These are phyloP conservation scores for Diaporthe sp. DNA, from an alignment of 2,329 filamentous ascomycete genomes.

Conservation along the genomic window DNA sequence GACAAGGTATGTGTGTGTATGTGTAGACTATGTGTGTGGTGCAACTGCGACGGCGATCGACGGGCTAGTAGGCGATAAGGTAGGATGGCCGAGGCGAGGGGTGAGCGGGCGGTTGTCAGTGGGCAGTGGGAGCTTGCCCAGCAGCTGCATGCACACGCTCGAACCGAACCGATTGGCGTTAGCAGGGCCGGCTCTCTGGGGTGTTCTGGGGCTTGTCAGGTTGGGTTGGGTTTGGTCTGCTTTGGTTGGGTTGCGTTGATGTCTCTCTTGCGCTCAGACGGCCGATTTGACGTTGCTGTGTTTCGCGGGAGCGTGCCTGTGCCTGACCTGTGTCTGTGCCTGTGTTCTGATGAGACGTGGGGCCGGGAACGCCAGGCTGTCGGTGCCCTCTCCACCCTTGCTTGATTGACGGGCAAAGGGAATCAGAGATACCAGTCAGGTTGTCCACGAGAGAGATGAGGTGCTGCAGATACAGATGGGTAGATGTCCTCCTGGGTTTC, in stretches of 20 bases:
- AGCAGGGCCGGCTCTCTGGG: conserved; percentile 16
- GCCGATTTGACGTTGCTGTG: conserved; percentile 32
- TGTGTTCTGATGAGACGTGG: conserved; percentile 33
- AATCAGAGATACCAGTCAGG: neutral
- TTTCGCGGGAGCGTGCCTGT: conserved; percentile 22
- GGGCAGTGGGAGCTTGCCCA: conserved; percentile 30
- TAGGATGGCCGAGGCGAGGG: conserved; percentile 32
- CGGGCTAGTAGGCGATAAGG: conserved; percentile 30
- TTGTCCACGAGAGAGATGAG: neutral
- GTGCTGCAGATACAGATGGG: neutral
- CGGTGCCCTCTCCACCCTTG: conserved; percentile 29
- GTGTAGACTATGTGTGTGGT: conserved; percentile 9
- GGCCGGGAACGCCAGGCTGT: conserved; percentile 28
- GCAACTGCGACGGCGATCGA: conserved; percentile 28
- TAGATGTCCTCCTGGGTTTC: neutral
- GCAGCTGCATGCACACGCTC: conserved; percentile 26
- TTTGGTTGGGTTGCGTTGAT: conserved; percentile 30
- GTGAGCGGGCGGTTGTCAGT: neutral
- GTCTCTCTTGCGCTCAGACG: conserved; percentile 27
- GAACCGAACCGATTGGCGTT: conserved; percentile 28
- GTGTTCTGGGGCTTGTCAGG: conserved; percentile 20
- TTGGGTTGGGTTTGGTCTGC: neutral
- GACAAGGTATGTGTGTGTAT: conserved; percentile 22
- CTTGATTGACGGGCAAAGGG: conserved; percentile 20
- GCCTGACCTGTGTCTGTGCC: conserved; percentile 15